Base-by-base conservation (phyloP, 2,329 filamentous ascomycete genomes). In the Aureobasidium subglaciale region DNA sequence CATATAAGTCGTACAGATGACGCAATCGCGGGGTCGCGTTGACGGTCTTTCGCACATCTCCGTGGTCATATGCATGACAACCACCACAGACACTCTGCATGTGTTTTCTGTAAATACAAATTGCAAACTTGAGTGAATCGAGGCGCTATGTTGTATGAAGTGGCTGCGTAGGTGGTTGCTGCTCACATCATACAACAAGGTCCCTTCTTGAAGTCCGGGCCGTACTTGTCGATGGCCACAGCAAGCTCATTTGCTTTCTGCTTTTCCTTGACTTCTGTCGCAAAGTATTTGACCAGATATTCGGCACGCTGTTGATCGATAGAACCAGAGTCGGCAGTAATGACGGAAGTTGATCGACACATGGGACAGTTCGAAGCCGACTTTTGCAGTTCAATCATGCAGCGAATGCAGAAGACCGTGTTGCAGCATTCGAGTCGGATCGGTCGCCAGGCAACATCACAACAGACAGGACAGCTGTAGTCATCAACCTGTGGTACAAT, bases 381-480 rank as follows among this genome's bases (percentile, higher is more conserved):
- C 42, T 83, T 82, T 67, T 93, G 89, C 72, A 95, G 82, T 63
- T 88, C 83, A 59, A 95, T 84, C 46, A 92, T 78, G 66, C 90
- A 95, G 2, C 87, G 79, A 56, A 93, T 92, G 72, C 90, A 95
- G 65, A 92, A 91, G 13, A 91, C 73, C 62, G 93, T 88, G 25
- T 79, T 73, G 68, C 90, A 95, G 59, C 68, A 71, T 13, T 79
- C 78, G 30, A 95, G 75, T 22, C 84, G 81, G n/a, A 95, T 82
- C 0, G 90, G 90, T 62, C 88, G 82, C 76, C 87, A 93, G n/a
- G 86, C 83, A 57, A 95, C 82, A 40, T 80, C 81, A 63, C 86
- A 85, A 71, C 90, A 93, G 58, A 93, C 83, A 1, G 89, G 88
- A 63, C 89, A 95, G 8, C 84, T 76, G 70, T 90, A 92, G 70